Evolutionary conservation across 164 flowering plant genomes (phyloP).

Genomic region (Macadamia integrifolia): DNA sequence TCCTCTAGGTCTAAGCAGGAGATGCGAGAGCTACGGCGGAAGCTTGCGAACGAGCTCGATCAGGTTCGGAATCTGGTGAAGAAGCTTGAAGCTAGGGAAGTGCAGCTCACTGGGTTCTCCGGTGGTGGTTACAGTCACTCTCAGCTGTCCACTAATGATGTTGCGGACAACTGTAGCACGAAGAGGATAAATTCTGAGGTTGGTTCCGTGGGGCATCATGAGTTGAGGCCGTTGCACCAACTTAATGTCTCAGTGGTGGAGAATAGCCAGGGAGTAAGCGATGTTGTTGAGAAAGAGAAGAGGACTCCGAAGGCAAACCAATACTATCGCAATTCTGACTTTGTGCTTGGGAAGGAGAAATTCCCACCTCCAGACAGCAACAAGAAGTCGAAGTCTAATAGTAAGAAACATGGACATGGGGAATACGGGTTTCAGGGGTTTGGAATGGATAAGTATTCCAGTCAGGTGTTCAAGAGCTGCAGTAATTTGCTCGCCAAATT

Average conservation of each 20-base stretch:
- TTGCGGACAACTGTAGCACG: conserved; percentile 23
- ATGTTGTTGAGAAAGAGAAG: conserved; percentile 69
- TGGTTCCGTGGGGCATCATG: conserved; percentile 33
- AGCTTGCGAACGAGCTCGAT: conserved; percentile 59
- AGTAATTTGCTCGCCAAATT: conserved; percentile 41
- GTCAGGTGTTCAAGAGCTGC: conserved; percentile 40
- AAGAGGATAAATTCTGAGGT: conserved; percentile 43
- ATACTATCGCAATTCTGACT: conserved; percentile 68
- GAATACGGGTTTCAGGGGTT: conserved; percentile 13
- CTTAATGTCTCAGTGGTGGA: conserved; percentile 51
- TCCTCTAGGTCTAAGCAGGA: conserved; percentile 1
- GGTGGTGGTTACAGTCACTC: conserved; percentile 22
- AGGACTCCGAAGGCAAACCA: conserved; percentile 84
- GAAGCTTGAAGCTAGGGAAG: conserved; percentile 29
- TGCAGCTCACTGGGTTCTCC: conserved; percentile 15
- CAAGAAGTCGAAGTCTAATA: conserved; percentile 58
- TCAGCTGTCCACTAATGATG: conserved; percentile 26
- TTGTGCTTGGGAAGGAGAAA: conserved; percentile 73
- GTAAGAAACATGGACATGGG: conserved; percentile 45
- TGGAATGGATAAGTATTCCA: conserved; percentile 26
- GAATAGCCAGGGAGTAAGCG: conserved; percentile 39
- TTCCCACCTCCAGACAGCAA: conserved; percentile 60
- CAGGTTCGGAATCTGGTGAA: conserved; percentile 56
- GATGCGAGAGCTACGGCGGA: conserved; percentile 48
- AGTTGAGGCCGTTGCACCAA: conserved; percentile 39